Base-by-base conservation (phyloP, 2,329 filamentous ascomycete species). In the Curvularia sp. region DNA sequence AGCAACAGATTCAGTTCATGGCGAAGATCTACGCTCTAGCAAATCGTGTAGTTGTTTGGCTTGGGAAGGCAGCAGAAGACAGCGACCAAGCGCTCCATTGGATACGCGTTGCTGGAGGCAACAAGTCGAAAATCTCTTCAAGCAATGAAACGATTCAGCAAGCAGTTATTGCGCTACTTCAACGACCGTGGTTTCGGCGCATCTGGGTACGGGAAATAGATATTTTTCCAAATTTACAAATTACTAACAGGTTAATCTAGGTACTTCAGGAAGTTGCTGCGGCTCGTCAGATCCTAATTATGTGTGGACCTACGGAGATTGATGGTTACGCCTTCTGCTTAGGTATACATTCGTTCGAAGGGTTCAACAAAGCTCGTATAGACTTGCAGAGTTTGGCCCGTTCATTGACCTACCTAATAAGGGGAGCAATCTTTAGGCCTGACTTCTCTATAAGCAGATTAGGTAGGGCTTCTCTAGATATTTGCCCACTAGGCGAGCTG, bases 201-300 rank as follows among this genome's bases (percentile, higher is more conserved):
- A 66, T 68, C 38, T 68, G 61, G 65, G 60, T 64, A 60, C 47
- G 39, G n/a, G 23, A 39, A 48, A 19, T 7, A 48, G 28, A 38
- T 21, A 27, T 43, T 39, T n/a, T 49, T 18, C 12, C 30, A 38
- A 49, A 32, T 48, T 49, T 27, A 28, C 32, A 34, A 59, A 49
- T 21, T 51, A 43, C 57, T 61, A 58, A 63, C 10, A 30, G n/a
- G 51, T 49, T 64, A 21, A 53, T 48, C 25, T 54, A 65, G 63
- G 48, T 65, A 41, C 57, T 67, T 42, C 63, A 65, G 48, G 63
- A 67, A 55, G 62, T 65, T 59, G 62, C 62, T 46, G 61, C 64
- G 19, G 64, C 64, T 52, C 61, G 59, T 51, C 51, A 60, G 41
- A 49, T 64, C 41, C 48, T 55, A 32, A 57, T 64, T 39, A 60